Base-by-base conservation (phyloP, 2,329 filamentous ascomycete species). In the Curvularia lunata region DNA sequence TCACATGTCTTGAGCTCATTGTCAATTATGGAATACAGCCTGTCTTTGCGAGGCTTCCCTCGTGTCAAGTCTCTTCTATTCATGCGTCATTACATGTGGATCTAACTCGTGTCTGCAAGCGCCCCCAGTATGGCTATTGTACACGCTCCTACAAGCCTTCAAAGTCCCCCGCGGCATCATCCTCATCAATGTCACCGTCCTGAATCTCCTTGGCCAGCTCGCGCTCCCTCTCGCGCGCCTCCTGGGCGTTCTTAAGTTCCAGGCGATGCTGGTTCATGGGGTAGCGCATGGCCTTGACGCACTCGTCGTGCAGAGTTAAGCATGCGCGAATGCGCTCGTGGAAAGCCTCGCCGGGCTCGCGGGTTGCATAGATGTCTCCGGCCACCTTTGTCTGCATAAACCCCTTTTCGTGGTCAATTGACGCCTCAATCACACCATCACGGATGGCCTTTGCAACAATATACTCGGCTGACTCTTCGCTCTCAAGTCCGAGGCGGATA, bases 361-460 rank as follows among this genome's bases (percentile, higher is more conserved):
- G 86, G 42, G 95, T 99, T 52, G 93, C 92, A 77, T 99, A 99
- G 38, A 98, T 91, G 76, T 99, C 95, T 43, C 93, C 92, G 30
- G 96, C 85, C 70, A 97, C 92, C 83, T 96, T 97, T 78, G 93
- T 97, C 86, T 97, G 96, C 92, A 98, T 97, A 81, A 92, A 98
- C 0, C 95, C 95, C 64, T 89, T 88, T 83, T 98, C 93, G 63
- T 96, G 91, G 76, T 99, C 94, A 61, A 98, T 82, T 2, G 90
- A 93, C 32, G 94, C 94, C 83, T 98, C 94, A 57, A 98, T 98
- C 54, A 98, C 95, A 58, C 95, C 95, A 72, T 99, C 95, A 19
- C 95, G 87, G 68, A 99, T 99, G 1, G 95, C 95, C 84, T 99
- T 99, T 65, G 95, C 95, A 34, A 98, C 95, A 76, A 99, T 99